Conservation (phyloP, 257 asterid species). For the Osmanthus fragrans region DNA sequence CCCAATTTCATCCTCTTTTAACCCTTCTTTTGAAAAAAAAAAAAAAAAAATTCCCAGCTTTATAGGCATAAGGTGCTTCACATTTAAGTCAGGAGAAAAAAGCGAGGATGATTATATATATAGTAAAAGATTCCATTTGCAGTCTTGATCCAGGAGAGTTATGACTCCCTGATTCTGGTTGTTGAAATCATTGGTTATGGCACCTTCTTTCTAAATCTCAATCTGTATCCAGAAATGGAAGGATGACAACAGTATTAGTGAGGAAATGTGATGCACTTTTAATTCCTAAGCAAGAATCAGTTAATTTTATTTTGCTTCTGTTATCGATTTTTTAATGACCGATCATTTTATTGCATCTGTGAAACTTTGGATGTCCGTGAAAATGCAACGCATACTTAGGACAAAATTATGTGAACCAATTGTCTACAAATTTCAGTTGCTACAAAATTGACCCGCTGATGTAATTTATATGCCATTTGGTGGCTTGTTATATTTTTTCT, state of each 20-base stretch:
- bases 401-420: background rate
- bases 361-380: background rate
- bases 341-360: background rate
- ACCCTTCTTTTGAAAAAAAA: background rate
- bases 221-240: background rate
- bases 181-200: background rate
- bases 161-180: background rate
- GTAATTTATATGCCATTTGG: conserved; percentile 4
- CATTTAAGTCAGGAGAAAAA: background rate
- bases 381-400: background rate
- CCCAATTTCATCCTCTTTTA: too few relatives aligned
- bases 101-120: background rate
- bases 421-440: background rate
- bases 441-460: background rate
- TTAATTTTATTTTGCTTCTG: background rate
- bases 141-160: background rate
- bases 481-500: background rate
- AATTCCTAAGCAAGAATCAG: background rate
- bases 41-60: too few relatives aligned
- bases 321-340: background rate
- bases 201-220: background rate
- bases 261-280: background rate
- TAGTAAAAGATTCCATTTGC: background rate
- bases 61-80: background rate
- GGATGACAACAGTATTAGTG: background rate